Conservation (phyloP, 352 stramenopile species). For the Globisporangium megalacanthum region DNA sequence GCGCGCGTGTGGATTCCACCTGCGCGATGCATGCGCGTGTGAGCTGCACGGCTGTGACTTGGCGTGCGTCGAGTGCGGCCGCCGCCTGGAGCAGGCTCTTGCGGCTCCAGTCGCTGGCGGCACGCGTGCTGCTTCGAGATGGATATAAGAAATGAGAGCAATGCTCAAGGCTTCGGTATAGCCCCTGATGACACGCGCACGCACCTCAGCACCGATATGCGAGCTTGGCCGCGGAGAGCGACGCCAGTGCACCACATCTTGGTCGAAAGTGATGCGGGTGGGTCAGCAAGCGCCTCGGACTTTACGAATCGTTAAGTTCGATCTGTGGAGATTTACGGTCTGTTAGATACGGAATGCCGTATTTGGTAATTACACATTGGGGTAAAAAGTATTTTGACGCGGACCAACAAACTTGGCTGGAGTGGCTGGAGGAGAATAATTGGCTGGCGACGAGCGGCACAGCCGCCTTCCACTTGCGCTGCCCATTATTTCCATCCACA, state of each 20-base stretch:
- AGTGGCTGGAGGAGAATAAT: constrained; percentile 77
- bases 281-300: not conserved
- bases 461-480: constrained; percentile 22
- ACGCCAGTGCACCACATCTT: too few species aligned
- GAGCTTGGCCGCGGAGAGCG: not conserved
- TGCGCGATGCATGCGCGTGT: constrained; percentile 70
- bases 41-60: constrained; percentile 56
- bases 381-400: not conserved
- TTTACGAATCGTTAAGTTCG: constrained; percentile 1
- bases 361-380: constrained; percentile 14
- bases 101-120: constrained; percentile 57
- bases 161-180: too few species aligned
- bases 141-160: too few species aligned
- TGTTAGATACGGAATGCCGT: not conserved
- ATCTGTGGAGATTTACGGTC: not conserved
- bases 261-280: too few species aligned
- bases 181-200: too few species aligned
- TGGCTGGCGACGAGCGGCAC: constrained; percentile 11
- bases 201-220: not conserved
- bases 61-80: constrained; percentile 32
- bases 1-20: constrained; percentile 49
- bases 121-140: constrained; percentile 1
- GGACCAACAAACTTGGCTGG: constrained; percentile 20
- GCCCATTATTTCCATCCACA: constrained; percentile 84
- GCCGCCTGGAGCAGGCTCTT: constrained; percentile 50